These are phyloP conservation scores for Cladosporium sp. DNA, from an alignment of 2,329 filamentous ascomycete species.

Conservation along the genomic window DNA sequence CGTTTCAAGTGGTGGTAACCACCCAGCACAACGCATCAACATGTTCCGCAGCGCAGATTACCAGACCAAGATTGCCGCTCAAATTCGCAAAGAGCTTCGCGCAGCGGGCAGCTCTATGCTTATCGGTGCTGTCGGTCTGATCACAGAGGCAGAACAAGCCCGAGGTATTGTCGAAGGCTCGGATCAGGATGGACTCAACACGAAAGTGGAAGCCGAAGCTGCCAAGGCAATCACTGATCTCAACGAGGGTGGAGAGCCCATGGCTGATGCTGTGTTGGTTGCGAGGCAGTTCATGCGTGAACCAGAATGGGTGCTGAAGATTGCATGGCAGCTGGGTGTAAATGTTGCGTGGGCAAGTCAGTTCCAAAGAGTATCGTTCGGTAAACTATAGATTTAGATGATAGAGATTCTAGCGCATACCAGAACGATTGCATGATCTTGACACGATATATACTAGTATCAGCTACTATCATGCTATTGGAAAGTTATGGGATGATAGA, in stretches of 20 bases:
- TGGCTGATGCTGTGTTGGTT: conserved; percentile 50
- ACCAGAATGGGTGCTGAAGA: conserved; percentile 51
- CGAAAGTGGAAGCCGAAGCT: conserved; percentile 26
- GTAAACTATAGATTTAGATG: conserved; percentile 18
- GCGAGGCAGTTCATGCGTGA: conserved; percentile 53
- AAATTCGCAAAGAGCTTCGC: conserved; percentile 40
- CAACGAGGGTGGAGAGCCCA: conserved; percentile 23
- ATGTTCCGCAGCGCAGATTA: conserved; percentile 42
- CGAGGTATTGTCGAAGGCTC: conserved; percentile 39
- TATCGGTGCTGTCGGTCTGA: conserved; percentile 51
- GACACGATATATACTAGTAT: no score
- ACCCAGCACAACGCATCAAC: conserved; percentile 47
- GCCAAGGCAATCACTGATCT: conserved; percentile 36
- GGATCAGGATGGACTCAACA: conserved; percentile 12
- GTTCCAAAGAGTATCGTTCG: conserved; percentile 35
- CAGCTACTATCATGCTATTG: no score
- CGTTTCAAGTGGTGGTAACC: conserved; percentile 71
- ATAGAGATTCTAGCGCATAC: background rate
- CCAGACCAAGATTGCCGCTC: conserved; percentile 46
- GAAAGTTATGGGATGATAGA: no score
- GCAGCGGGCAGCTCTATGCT: conserved; percentile 38
- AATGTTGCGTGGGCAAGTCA: conserved; percentile 48
- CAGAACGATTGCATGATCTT: no score
- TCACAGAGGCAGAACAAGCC: conserved; percentile 51
- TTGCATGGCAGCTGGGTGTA: conserved; percentile 47